phyloP scores from a whole-genome alignment of 257 asterid genomes.

The Cruciata laevipes region DNA sequence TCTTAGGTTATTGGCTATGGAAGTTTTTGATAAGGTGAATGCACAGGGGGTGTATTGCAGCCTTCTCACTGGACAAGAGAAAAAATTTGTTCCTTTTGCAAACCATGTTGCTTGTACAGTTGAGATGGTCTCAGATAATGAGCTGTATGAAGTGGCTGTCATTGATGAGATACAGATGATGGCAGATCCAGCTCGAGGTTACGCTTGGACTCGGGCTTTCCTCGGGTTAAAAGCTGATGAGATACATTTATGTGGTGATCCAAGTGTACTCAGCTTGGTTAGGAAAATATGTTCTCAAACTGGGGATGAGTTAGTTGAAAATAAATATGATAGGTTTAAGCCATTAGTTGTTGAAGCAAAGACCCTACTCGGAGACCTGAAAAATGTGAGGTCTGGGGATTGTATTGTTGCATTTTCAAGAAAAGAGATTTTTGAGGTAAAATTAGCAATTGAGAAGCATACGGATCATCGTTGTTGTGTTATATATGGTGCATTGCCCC shows the following conservation, averaged over 20 bases:
- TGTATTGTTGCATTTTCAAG: constrained; percentile 95
- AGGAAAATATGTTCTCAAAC: constrained; percentile 61
- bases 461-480: constrained; percentile 88
- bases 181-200: constrained; percentile 78
- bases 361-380: constrained; percentile 75
- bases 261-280: constrained; percentile 71
- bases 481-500: constrained; percentile 91
- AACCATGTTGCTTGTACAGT: constrained; percentile 94
- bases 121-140: constrained; percentile 83
- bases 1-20: constrained; percentile 92
- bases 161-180: constrained; percentile 94
- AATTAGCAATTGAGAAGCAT: constrained; percentile 72
- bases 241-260: constrained; percentile 96
- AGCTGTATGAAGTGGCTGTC: constrained; percentile 84
- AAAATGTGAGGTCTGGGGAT: constrained; percentile 78
- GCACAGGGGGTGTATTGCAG: constrained; percentile 85
- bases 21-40: constrained; percentile 90
- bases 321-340: constrained; percentile 69
- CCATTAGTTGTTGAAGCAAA: constrained; percentile 92
- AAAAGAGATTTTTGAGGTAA: constrained; percentile 88
- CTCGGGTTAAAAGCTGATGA: constrained; percentile 92
- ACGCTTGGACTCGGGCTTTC: constrained; percentile 94
- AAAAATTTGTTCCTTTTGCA: constrained; percentile 72
- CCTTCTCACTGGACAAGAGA: constrained; percentile 84
- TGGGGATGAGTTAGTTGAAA: constrained; percentile 81